phyloP scores from a whole-genome alignment of 441 rosid species.

The Pelargonium myrrhifolium region DNA sequence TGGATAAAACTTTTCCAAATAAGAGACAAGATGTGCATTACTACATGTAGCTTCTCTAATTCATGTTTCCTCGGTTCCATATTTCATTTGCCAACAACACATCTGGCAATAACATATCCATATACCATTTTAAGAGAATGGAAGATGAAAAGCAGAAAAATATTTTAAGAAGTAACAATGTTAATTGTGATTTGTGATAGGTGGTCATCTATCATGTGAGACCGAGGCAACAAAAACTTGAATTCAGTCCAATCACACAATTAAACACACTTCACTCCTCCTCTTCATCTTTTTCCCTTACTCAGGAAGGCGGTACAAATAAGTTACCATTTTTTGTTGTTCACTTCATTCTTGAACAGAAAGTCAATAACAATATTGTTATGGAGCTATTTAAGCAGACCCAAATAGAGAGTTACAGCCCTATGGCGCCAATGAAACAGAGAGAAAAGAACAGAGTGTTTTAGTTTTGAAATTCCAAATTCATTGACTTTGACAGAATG shows the following conservation, averaged over 20 bases:
- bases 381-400: constrained; percentile 1
- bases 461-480: background rate
- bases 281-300: background rate
- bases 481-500: constrained; percentile 2
- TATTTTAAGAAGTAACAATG: background rate
- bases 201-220: background rate
- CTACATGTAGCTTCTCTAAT: background rate
- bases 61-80: background rate
- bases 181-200: background rate
- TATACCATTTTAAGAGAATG: no score
- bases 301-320: background rate
- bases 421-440: background rate
- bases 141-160: no score
- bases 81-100: background rate
- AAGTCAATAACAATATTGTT: background rate
- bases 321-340: background rate
- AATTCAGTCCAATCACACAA: background rate
- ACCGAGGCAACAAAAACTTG: background rate
- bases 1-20: background rate
- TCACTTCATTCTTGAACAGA: constrained; percentile 1
- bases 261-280: background rate
- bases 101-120: no score
- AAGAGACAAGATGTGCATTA: background rate
- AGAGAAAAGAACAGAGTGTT: background rate
- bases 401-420: background rate